Evolutionary conservation across 2,329 filamentous ascomycete species (phyloP).

Genomic region (Cladosporium phlei): DNA sequence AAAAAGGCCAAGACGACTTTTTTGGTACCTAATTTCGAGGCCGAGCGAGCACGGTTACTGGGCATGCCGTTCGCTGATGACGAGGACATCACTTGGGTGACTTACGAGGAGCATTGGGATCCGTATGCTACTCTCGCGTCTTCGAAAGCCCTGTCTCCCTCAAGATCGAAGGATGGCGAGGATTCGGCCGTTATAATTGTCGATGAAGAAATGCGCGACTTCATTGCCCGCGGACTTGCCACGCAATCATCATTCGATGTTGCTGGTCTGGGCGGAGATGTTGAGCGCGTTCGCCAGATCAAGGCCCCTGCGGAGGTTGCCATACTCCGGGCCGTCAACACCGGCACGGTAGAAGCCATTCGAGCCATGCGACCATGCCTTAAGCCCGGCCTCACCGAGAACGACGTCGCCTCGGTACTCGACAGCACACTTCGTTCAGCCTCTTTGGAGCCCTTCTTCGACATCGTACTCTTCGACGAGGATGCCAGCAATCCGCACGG

Average conservation of each 20-base stretch:
- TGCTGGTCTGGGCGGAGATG: slow-evolving; percentile 49
- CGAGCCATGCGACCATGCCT: slow-evolving; percentile 54
- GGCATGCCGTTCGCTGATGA: slow-evolving; percentile 51
- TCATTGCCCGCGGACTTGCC: slow-evolving; percentile 54
- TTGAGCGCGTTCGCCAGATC: slow-evolving; percentile 55
- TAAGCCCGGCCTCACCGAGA: slow-evolving; percentile 54
- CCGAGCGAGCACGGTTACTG: slow-evolving; percentile 54
- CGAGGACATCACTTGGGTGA: slow-evolving; percentile 46
- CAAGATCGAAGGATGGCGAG: slow-evolving; percentile 15
- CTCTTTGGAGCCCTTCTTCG: slow-evolving; percentile 56
- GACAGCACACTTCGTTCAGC: slow-evolving; percentile 52
- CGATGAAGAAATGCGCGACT: slow-evolving; percentile 62
- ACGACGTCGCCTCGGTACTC: slow-evolving; percentile 53
- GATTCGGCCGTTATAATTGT: slow-evolving; percentile 48
- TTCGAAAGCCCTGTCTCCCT: slow-evolving; percentile 14
- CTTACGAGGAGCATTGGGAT: slow-evolving; percentile 63
- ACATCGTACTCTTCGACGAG: slow-evolving; percentile 60
- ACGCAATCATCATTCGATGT: slow-evolving; percentile 51
- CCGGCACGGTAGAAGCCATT: slow-evolving; percentile 58
- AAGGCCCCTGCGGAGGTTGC: slow-evolving; percentile 55
- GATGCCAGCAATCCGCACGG: slow-evolving; percentile 52
- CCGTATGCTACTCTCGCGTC: slow-evolving; percentile 52
- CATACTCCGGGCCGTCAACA: slow-evolving; percentile 58
- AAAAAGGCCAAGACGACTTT: slow-evolving; percentile 54
- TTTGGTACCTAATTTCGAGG: slow-evolving; percentile 57